Conservation (phyloP, 495 filamentous ascomycete genomes). For the Aspergillus taichungensis region DNA sequence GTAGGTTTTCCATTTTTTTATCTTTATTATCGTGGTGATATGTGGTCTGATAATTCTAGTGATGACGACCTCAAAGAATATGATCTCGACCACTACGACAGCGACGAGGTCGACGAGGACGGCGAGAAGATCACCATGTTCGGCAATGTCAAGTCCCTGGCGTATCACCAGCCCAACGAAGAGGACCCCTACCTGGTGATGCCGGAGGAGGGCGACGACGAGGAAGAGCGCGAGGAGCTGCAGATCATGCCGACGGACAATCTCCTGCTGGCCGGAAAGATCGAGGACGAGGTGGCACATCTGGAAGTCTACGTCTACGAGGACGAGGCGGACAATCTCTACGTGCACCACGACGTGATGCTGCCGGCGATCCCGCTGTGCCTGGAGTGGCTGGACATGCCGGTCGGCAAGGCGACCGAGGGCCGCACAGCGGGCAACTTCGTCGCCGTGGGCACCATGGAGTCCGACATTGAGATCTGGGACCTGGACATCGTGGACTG, state of each 20-base stretch:
- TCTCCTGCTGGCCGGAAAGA: conserved; percentile 78
- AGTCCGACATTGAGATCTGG: conserved; percentile 98
- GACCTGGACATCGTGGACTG: conserved; percentile 89
- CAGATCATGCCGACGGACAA: conserved; percentile 92
- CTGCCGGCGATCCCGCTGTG: conserved; percentile 92
- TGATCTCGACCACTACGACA: conserved; percentile 89
- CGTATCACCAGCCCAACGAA: conserved; percentile 86
- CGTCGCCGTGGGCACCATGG: conserved; percentile 91
- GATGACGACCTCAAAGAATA: conserved; percentile 90
- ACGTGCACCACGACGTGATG: conserved; percentile 99
- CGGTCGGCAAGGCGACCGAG: conserved; percentile 60
- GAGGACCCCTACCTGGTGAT: conserved; percentile 95
- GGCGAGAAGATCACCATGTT: conserved; percentile 80
- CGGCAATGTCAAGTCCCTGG: conserved; percentile 84
- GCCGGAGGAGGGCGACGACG: conserved; percentile 59
- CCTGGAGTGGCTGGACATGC: conserved; percentile 88
- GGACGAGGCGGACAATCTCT: conserved; percentile 86
- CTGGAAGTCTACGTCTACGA: conserved; percentile 98
- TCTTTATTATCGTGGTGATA: not conserved
- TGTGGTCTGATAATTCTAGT: conserved; percentile 17
- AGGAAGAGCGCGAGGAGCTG: conserved; percentile 88
- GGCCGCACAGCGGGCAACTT: conserved; percentile 64
- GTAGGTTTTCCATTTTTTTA: conserved; percentile 3
- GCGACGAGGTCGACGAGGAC: conserved; percentile 60
- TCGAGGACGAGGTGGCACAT: conserved; percentile 95